A percentile compares a stretch with the other conserved stretches of the same genome.
These are phyloP conservation scores for Solanum hybrid DNA, from an alignment of 305 asterid species.

Conservation along the genomic window DNA sequence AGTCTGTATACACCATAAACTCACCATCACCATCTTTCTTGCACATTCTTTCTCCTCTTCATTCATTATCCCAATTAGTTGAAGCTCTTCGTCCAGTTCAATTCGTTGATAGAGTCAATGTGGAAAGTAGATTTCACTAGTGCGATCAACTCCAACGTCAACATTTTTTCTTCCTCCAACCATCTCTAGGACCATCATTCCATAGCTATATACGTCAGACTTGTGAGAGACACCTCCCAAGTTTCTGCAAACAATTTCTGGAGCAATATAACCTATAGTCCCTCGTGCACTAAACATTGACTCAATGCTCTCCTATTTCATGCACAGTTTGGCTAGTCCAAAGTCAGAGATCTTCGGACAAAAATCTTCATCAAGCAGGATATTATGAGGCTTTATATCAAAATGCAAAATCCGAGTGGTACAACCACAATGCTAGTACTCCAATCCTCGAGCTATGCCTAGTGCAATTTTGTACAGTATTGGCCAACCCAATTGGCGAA, in stretches of 20 bases:
- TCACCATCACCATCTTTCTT: constrained; percentile 13
- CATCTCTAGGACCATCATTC: too few relatives aligned
- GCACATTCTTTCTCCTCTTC: neutral
- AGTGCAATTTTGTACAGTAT: too few relatives aligned
- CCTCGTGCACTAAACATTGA: too few relatives aligned
- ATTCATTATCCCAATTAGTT: neutral
- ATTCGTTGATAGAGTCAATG: constrained; percentile 11
- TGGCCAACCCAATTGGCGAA: too few relatives aligned
- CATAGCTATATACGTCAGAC: too few relatives aligned
- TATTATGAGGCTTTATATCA: constrained; percentile 18
- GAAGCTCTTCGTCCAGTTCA: neutral
- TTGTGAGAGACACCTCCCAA: too few relatives aligned
- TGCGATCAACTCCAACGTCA: too few relatives aligned
- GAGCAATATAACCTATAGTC: too few relatives aligned
- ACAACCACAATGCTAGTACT: too few relatives aligned
- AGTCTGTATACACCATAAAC: constrained; percentile 30
- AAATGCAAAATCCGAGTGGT: constrained; percentile 1
- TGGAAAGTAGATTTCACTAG: constrained; percentile 14
- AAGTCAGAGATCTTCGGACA: constrained; percentile 23
- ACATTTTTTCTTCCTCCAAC: too few relatives aligned
- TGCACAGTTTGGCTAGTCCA: constrained; percentile 25
- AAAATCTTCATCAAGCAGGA: constrained; percentile 15
- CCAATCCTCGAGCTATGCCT: too few relatives aligned
- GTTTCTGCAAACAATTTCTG: too few relatives aligned
- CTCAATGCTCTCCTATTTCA: neutral